Evolutionary conservation across 306 rosid species (phyloP).

Genomic region (Hylodesmum podocarpum): DNA sequence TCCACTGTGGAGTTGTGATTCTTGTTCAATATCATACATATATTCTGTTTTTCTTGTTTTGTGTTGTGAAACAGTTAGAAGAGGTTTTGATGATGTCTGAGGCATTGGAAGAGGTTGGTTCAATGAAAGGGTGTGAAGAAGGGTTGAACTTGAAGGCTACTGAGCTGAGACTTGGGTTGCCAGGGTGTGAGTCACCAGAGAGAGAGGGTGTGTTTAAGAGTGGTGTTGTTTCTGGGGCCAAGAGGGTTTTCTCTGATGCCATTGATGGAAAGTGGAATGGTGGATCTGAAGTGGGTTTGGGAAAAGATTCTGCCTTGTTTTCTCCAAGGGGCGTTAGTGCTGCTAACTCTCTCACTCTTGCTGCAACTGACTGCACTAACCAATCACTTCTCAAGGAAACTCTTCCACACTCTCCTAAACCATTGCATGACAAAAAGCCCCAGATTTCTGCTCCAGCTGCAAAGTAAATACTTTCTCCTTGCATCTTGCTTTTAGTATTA

Average conservation of each 20-base stretch:
- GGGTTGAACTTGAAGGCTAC: constrained; percentile 83
- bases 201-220: constrained; percentile 58
- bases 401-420: constrained; percentile 58
- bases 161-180: constrained; percentile 88
- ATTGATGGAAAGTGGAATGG: constrained; percentile 50
- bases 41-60: constrained; percentile 21
- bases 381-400: constrained; percentile 50
- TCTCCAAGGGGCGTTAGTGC: constrained; percentile 54
- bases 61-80: constrained; percentile 27
- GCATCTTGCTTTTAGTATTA: not conserved
- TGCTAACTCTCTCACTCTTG: constrained; percentile 35
- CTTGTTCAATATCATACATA: constrained; percentile 1
- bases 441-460: constrained; percentile 73
- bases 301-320: constrained; percentile 59
- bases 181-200: constrained; percentile 86
- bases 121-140: constrained; percentile 61
- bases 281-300: constrained; percentile 68
- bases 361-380: constrained; percentile 41
- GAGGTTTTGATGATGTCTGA: constrained; percentile 64
- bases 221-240: constrained; percentile 71
- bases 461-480: constrained; percentile 48
- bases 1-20: constrained; percentile 22
- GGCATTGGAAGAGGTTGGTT: constrained; percentile 57
- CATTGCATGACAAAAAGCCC: constrained; percentile 69
- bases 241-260: constrained; percentile 91